Evolutionary conservation across 2,329 filamentous ascomycete species (phyloP).

Genomic region (Calonectria crousiana): DNA sequence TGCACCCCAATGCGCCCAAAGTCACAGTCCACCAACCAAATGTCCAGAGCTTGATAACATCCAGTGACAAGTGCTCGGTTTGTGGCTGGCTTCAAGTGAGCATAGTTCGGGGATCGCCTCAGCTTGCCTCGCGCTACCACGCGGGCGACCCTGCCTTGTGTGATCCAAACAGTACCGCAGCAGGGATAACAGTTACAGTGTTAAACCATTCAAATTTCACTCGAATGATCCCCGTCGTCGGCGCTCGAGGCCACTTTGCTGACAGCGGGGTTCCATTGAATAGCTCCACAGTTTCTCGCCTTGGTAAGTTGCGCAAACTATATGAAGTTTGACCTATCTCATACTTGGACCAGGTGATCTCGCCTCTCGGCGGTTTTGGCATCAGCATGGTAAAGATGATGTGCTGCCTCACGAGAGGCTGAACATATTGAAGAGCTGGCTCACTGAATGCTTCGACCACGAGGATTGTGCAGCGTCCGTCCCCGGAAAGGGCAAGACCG

Average conservation of each 20-base stretch:
- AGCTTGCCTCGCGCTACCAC: background rate
- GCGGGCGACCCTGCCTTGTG: background rate
- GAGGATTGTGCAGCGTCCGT: background rate
- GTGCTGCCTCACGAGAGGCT: background rate
- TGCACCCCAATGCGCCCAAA: background rate
- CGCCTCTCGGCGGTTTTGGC: constrained; percentile 7
- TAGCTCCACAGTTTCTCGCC: background rate
- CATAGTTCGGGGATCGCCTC: background rate
- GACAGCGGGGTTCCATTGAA: background rate
- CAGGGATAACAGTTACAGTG: background rate
- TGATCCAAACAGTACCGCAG: background rate
- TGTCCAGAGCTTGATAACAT: constrained; percentile 1
- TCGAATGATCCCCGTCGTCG: background rate
- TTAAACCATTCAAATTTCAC: background rate
- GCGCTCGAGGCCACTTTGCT: background rate
- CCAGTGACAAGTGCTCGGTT: background rate
- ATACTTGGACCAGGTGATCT: background rate
- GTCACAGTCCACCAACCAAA: background rate
- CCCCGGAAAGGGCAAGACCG: background rate
- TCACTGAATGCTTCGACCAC: background rate
- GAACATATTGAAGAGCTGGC: background rate
- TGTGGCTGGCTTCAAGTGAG: constrained; percentile 8
- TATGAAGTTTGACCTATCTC: background rate
- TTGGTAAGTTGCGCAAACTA: background rate
- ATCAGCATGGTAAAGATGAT: background rate